phyloP scores from a whole-genome alignment of 257 asterid genomes.

The Nicotiana sylvestris region DNA sequence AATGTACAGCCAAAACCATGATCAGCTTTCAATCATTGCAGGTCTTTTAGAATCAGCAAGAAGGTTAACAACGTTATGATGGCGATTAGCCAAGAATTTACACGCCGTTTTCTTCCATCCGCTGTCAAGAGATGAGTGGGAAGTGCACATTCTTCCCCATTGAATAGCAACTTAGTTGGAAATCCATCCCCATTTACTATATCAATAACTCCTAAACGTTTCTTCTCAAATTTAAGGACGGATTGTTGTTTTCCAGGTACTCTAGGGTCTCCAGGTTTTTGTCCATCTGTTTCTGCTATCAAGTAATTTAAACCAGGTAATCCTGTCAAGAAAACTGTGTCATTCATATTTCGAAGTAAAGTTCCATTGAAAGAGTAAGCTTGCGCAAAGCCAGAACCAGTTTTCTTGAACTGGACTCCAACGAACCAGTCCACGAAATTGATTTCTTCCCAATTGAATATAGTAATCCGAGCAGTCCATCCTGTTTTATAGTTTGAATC shows the following conservation, averaged over 20 bases:
- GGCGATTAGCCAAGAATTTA: neutral
- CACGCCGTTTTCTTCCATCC: neutral
- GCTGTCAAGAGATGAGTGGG: conserved; percentile 33
- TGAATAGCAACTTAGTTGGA: conserved; percentile 68
- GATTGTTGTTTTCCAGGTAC: conserved; percentile 94
- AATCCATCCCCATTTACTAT: conserved; percentile 70
- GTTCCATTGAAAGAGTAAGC: conserved; percentile 81
- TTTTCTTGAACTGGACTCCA: conserved; percentile 54
- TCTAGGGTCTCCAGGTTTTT: conserved; percentile 57
- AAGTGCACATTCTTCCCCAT: conserved; percentile 88
- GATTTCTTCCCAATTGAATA: conserved; percentile 72
- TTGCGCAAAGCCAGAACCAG: conserved; percentile 55
- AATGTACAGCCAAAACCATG: neutral
- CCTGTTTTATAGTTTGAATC: conserved; percentile 75
- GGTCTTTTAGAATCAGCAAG: neutral
- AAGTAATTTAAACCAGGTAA: conserved; percentile 71
- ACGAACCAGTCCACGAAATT: conserved; percentile 68
- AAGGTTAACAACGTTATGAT: neutral
- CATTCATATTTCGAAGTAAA: conserved; percentile 20
- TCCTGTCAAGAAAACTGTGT: conserved; percentile 82
- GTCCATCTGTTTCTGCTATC: conserved; percentile 73
- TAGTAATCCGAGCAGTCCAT: conserved; percentile 85
- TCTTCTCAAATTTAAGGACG: conserved; percentile 66
- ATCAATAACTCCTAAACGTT: conserved; percentile 25
- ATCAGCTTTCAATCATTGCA: neutral